Evolutionary conservation across 768 basidiomycete species (phyloP).

Genomic region (Podaxis mareebaensis): DNA sequence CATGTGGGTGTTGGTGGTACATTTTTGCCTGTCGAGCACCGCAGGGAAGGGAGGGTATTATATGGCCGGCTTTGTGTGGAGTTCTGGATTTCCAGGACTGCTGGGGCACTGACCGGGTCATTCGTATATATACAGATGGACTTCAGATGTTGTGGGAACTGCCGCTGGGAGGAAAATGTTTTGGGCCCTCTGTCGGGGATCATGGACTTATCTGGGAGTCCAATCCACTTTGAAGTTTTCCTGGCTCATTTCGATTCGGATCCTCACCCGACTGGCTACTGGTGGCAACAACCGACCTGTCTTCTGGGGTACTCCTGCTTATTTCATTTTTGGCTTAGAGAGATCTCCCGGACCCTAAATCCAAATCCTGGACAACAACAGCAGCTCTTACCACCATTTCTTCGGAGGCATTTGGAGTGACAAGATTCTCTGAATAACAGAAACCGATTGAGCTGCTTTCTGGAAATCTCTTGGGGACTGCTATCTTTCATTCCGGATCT

Average conservation of each 20-base stretch:
- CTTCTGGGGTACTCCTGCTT: neutral
- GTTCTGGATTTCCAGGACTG: neutral
- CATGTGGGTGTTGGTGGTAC: neutral
- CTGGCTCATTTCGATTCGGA: neutral
- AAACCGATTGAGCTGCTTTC: neutral
- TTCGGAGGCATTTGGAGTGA: neutral
- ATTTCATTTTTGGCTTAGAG: neutral
- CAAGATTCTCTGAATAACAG: neutral
- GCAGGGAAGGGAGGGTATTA: neutral
- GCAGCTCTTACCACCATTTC: neutral
- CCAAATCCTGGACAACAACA: neutral
- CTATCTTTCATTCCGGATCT: neutral
- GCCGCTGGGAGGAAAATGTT: neutral
- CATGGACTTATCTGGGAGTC: neutral
- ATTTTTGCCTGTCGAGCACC: neutral
- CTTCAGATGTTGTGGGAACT: conserved; percentile 3
- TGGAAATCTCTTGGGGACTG: neutral
- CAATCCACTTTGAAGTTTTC: neutral
- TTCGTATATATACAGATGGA: neutral
- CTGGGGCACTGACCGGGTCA: too few relatives aligned
- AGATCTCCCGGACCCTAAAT: neutral
- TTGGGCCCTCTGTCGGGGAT: neutral
- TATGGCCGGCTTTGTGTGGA: neutral
- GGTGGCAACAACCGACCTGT: neutral
- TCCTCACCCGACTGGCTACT: neutral